These are phyloP conservation scores for Gamsiella multidivaricata DNA, from an alignment of 192 early-diverging fungal species.

Conservation along the genomic window DNA sequence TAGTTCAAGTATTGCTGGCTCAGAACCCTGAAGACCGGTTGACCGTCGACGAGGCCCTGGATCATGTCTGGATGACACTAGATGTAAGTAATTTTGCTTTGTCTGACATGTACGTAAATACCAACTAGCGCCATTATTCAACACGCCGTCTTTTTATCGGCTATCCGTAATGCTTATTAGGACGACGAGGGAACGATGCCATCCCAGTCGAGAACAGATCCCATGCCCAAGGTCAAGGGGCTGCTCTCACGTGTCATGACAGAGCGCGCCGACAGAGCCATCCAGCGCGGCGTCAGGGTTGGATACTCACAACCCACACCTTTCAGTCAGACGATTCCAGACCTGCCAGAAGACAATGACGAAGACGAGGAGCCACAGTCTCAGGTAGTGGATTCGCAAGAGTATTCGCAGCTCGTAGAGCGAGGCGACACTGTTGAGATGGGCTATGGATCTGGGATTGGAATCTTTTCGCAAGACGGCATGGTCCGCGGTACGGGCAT, in stretches of 20 bases:
- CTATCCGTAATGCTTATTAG: slow-evolving; percentile 3
- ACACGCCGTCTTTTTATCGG: too few relatives aligned
- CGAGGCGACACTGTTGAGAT: slow-evolving; percentile 11
- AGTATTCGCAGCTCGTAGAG: background rate
- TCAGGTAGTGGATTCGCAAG: slow-evolving; percentile 10
- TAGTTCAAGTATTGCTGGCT: slow-evolving; percentile 37
- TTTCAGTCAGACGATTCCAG: slow-evolving; percentile 33
- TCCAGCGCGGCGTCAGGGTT: slow-evolving; percentile 37
- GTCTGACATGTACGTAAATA: too few relatives aligned
- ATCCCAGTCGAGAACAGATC: slow-evolving; percentile 3
- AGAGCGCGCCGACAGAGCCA: slow-evolving; percentile 35
- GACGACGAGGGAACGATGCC: slow-evolving; percentile 37
- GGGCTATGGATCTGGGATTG: slow-evolving; percentile 29
- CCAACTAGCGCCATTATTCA: too few relatives aligned
- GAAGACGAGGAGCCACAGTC: slow-evolving; percentile 17
- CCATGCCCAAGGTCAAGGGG: slow-evolving; percentile 7
- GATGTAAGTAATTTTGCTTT: slow-evolving; percentile 43
- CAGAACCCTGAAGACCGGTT: slow-evolving; percentile 8
- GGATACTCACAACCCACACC: slow-evolving; percentile 40
- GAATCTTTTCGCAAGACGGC: slow-evolving; percentile 52
- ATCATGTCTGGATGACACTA: slow-evolving; percentile 49
- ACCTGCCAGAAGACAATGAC: slow-evolving; percentile 29
- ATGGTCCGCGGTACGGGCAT: slow-evolving; percentile 44
- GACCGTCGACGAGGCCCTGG: slow-evolving; percentile 28
- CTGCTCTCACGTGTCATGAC: slow-evolving; percentile 45